These are phyloP conservation scores for Plectosphaerella plurivora DNA, from an alignment of 2,329 filamentous ascomycete species.

Conservation along the genomic window DNA sequence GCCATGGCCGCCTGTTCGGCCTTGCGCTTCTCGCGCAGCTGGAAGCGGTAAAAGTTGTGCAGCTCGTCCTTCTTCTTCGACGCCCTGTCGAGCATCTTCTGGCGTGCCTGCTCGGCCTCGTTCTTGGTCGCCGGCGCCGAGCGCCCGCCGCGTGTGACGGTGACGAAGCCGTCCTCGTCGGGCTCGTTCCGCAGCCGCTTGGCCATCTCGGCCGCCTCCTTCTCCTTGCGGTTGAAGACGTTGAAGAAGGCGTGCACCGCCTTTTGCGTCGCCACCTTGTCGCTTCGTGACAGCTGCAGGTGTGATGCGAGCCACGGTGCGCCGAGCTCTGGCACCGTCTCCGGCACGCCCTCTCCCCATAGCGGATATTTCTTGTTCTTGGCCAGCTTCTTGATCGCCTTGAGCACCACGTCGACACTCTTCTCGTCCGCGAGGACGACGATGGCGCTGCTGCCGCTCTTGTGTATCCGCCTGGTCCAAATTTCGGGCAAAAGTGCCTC, in stretches of 20 bases:
- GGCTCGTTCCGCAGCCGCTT: slow-evolving; percentile 70
- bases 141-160: slow-evolving; percentile 75
- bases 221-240: slow-evolving; percentile 70
- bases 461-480: slow-evolving; percentile 68
- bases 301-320: slow-evolving; percentile 58
- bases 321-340: slow-evolving; percentile 55
- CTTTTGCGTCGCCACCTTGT: slow-evolving; percentile 60
- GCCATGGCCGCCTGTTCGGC: slow-evolving; percentile 64
- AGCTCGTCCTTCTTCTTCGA: slow-evolving; percentile 58
- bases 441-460: slow-evolving; percentile 74
- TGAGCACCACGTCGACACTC: slow-evolving; percentile 72
- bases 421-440: slow-evolving; percentile 79
- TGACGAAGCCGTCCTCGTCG: slow-evolving; percentile 94
- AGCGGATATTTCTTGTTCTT: slow-evolving; percentile 57
- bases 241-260: slow-evolving; percentile 83
- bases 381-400: slow-evolving; percentile 61
- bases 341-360: slow-evolving; percentile 64
- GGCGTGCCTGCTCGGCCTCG: slow-evolving; percentile 59
- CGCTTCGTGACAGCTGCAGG: slow-evolving; percentile 66
- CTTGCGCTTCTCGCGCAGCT: slow-evolving; percentile 75
- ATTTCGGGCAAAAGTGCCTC: slow-evolving; percentile 60
- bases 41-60: slow-evolving; percentile 80
- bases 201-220: slow-evolving; percentile 55
- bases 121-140: slow-evolving; percentile 69
- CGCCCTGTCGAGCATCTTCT: slow-evolving; percentile 58